Percentiles rank a stretch among this genome's conserved stretches.
Evolutionary conservation across 495 filamentous ascomycete species (phyloP).

Genomic region (Geopyxis carbonaria): DNA sequence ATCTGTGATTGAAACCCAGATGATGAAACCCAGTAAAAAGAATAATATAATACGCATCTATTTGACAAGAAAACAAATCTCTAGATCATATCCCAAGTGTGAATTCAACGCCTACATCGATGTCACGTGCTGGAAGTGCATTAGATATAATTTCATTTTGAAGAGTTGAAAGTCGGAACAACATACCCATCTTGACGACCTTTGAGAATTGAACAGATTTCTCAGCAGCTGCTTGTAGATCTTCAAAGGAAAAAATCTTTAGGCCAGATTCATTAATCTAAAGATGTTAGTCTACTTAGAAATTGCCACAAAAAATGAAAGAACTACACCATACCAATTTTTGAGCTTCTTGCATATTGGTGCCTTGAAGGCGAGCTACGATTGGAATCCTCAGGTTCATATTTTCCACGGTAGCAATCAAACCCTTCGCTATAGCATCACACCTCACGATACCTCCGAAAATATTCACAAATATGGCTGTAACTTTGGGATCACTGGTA

Average conservation of each 20-base stretch:
- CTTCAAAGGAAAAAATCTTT: constrained; percentile 99
- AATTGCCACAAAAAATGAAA: constrained; percentile 9
- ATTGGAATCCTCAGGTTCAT: constrained; percentile 94
- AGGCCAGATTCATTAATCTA: constrained; percentile 96
- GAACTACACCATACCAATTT: too few relatives aligned
- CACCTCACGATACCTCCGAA: constrained; percentile 98
- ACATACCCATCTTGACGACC: constrained; percentile 90
- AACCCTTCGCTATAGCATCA: constrained; percentile 89
- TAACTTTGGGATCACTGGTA: constrained; percentile 95
- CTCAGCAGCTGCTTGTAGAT: constrained; percentile 92
- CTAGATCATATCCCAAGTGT: constrained; percentile 68
- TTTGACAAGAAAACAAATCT: not conserved
- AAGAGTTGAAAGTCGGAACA: too few relatives aligned
- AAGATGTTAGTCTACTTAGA: too few relatives aligned
- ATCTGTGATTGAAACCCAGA: too few relatives aligned
- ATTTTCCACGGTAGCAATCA: constrained; percentile 81
- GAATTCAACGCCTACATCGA: constrained; percentile 96
- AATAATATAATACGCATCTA: not conserved
- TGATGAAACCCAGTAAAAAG: too few relatives aligned
- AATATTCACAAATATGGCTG: constrained; percentile 98
- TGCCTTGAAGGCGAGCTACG: constrained; percentile 89
- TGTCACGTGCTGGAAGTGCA: constrained; percentile 54
- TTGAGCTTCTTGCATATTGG: constrained; percentile 93
- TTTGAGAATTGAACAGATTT: constrained; percentile 97
- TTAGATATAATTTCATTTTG: too few relatives aligned